Base-by-base conservation (phyloP, 176 grass and related monocot genomes). In the Saccharum officinarum region DNA sequence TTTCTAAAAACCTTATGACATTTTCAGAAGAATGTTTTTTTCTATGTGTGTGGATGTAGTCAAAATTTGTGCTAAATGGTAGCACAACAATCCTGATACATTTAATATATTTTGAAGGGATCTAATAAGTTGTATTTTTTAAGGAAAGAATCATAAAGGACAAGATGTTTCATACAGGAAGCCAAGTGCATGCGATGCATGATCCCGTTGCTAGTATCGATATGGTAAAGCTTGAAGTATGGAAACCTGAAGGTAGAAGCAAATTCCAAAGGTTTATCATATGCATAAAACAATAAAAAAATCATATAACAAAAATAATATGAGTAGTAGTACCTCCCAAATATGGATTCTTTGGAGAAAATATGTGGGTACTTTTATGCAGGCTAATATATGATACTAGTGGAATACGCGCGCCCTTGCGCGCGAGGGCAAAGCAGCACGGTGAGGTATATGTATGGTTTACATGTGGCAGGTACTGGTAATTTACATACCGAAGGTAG, bases 161-260 rank as follows among this genome's bases (percentile, higher is more conserved):
- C 28, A 82, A 14, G n/a, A 11, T 69, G 20, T 16, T 37, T 25
- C 44, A 14, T 87, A 94, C 89, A 13, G 92, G 92, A 66, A 94
- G 86, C 92, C 92, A 94, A 67, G 91, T 89, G 71, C 84, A 91
- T 26, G 87, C 77, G 26, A 94, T 36, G 41, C 78, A 85, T 80
- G 89, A 81, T 70, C 59, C 87, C 66, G 69, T 67, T 85, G 89
- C 92, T 71, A 94, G 68, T 54, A 91, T 63, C 2, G 89, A 91
- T 86, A 94, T 89, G 63, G 76, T 78, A n/a, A 94, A 87, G 80
- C 81, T 85, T 54, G 92, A 94, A 89, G 49, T 94, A 94, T 12
- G 92, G 92, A 90, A 92, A 94, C 84, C 92, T 94, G 73, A 44
- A 90, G 74, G 36, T 17, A 54, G 73, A 82, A 36, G 18, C 22